Evolutionary conservation across 176 grass and related monocot species (phyloP), one percentile per base, ranked within the genome.

Genomic region (Avena sativa): DNA sequence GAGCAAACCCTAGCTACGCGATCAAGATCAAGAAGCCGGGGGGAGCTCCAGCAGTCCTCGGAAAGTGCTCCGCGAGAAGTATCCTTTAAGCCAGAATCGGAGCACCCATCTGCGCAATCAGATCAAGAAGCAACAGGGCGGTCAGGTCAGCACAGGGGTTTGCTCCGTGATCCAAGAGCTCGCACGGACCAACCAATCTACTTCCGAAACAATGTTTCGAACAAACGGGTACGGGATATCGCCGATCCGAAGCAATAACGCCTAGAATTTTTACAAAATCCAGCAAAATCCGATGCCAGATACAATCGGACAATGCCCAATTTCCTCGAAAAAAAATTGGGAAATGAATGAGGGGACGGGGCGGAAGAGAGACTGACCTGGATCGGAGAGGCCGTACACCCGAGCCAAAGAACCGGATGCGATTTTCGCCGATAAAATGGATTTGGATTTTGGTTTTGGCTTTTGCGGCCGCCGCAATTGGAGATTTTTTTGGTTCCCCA

Each of bases 1-100:
- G 63, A 83, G 71, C 73, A 85, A 83, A 86, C 71, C 92, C 89
- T 69, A 86, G 81, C 53, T 55, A 79, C 51, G 40, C 32, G 32
- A 34, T 34, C 32, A 34, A 34, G 32, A 55, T 52, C 28, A n/a
- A 30, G 17, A 65, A 25, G 6, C 68, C 59, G 6, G 19, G 1
- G 16, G n/a, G 62, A 77, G 52, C 57, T 83, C 62, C 82, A 56
- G 88, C 19, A 55, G 67, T 65, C 60, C 34, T 43, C 64, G 20
- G 26, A 3, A 47, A n/a, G 79, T 23, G 58, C 28, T 26, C 49
- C 43, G 47, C 55, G 12, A 8, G 56, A 52, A 71, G 78, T 26
- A 61, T 25, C 55, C 88, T 64, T 80, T 25, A 46, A 83, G 79
- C 82, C 52, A 75, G 20, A 34, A 32, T 72, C 40, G 40, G 6